These are phyloP conservation scores for Trichoderma atrobrunneum DNA, from an alignment of 2,329 filamentous ascomycete genomes.

Conservation along the genomic window DNA sequence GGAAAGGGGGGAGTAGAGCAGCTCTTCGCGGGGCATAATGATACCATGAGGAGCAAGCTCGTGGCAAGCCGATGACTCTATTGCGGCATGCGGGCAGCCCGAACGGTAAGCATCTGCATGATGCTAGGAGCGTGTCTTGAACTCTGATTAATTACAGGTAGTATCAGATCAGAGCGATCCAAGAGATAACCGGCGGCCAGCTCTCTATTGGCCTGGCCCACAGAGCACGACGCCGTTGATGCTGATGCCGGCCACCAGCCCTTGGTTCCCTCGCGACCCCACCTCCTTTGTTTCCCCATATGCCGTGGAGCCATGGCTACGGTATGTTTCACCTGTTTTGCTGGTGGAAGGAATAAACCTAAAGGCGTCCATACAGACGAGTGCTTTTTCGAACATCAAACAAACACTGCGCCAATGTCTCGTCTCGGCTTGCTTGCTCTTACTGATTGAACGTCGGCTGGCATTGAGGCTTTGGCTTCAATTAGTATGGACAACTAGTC, in stretches of 20 bases:
- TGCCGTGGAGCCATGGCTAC: constrained; percentile 8
- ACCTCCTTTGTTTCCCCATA: constrained; percentile 1
- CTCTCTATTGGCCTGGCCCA: background rate
- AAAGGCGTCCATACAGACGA: background rate
- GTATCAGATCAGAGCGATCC: constrained; percentile 1
- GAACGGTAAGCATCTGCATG: constrained; percentile 2
- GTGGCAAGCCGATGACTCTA: background rate
- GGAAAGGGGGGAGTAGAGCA: background rate
- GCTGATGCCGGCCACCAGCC: background rate
- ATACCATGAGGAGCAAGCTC: background rate
- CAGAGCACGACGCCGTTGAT: background rate
- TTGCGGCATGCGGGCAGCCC: background rate
- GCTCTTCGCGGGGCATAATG: background rate
- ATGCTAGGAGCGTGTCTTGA: background rate
- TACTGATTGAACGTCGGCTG: background rate
- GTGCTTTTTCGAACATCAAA: background rate
- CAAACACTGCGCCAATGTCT: background rate
- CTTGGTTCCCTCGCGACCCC: constrained; percentile 4
- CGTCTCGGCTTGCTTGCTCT: background rate
- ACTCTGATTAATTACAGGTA: background rate
- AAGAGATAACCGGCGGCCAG: background rate
- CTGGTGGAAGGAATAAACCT: background rate
- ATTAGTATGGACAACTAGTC: background rate
- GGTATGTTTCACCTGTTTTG: constrained; percentile 10
- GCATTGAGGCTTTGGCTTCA: background rate